Evolutionary conservation across 1,284 basidiomycete species (phyloP), one percentile per base, ranked within the genome.

Genomic region (Tilletia caries): DNA sequence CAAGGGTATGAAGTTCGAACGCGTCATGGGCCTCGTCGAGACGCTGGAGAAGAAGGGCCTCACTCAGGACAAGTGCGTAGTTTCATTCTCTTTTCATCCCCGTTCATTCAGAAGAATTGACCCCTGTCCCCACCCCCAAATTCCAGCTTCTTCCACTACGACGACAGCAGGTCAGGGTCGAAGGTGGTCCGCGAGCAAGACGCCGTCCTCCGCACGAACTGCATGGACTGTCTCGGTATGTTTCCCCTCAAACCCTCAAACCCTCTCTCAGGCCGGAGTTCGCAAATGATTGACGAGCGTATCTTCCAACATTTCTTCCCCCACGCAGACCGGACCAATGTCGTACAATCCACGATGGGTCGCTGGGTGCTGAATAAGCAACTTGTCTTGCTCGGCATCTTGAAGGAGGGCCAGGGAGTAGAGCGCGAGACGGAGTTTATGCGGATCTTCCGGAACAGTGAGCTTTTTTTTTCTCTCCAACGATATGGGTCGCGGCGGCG

Each of bases 1-100:
- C 87, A 92, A 90, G 82, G 88, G 92, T 48, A 92, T 98, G 91
- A 90, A 92, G 69, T 99, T 94, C 88, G 93, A 98, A 81, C 89
- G 93, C 65, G 92, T 99, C 75, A 89, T 89, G 73, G 84, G 92
- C 20, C 87, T 99, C 50, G 87, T 97, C 50, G 91, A 93, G 70
- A 87, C 88, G 67, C 84, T 98, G 46, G 86, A 91, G 73, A 88
- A 73, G 52, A 73, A 90, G 34, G 91, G 92, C 60, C 83, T 98
- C 62, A 85, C 88, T 62, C 86, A 86, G 68, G 88, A 93, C 79
- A 91, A 91, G 88, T 93, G 82, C 67, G 87, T 82, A 34, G 41
- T 18, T 20, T 13, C 27, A 15, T 13, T 10, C n/a, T 8, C 27
- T 10, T 29, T 64, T 27, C 37, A 15, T n/a, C 13, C 41, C 13